Evolutionary conservation across 768 basidiomycete species (phyloP), one percentile per base, ranked within the genome.

Genomic region (Mrakia hoshinonis): DNA sequence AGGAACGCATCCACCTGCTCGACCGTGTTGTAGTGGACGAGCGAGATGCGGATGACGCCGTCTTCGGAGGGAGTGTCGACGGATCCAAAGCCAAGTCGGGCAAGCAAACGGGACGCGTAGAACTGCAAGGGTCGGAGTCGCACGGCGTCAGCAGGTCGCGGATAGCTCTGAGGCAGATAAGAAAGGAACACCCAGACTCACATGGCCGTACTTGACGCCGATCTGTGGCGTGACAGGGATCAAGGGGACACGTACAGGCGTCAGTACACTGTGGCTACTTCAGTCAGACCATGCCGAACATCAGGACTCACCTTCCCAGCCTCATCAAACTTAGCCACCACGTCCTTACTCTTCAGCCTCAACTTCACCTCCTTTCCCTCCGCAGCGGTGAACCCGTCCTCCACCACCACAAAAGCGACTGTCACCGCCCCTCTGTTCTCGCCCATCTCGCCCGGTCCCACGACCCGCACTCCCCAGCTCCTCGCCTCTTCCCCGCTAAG

Each of bases 21-120:
- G 3, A 87, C 81, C 0, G 89, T 90, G 76, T 90, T 90, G 75
- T 90, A 89, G 75, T 91, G 90, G 29, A 89, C 88, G 34, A 91
- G 77, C 1, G 88, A 89, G 68, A 90, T 85, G 4, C 90, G 84
- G 26, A 90, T 87, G 3, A 89, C 86, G 0, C 85, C 88, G 71
- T 90, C 88, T 0, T 83, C 81, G 0, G 82, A 77, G 74, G 74
- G 26, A 61, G 68, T 34, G 26, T 88, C 85, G 36, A 55, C 84
- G 85, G 10, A 88, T 87, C 22, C 77, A 34, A 67, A 51, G 49
- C 65, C 77, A 11, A 88, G 79, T 34, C 80, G 79, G 9, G 83
- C 80, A 11, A 88, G 79, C 20, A 89, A 80, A 0, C 84, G 85
- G 76, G 87, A 87, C 3, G 89, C 88, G 76, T 90, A 90, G 76